Percentiles rank a stretch among this genome's conserved stretches.
Evolutionary conservation across 1,284 basidiomycete genomes (phyloP).

Genomic region (Trichosporon faecale): DNA sequence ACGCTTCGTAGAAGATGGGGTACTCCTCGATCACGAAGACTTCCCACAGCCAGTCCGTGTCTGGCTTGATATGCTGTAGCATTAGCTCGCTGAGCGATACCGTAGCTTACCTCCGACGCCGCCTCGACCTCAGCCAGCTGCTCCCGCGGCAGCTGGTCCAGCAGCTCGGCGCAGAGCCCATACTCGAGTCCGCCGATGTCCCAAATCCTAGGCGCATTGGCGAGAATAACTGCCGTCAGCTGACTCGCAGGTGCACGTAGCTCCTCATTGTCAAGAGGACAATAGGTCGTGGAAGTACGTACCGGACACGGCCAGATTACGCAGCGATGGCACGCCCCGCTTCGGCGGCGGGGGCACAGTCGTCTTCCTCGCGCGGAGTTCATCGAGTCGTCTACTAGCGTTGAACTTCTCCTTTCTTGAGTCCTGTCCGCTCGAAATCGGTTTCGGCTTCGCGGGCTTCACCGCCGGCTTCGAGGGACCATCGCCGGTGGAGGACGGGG

Average conservation of each 20-base stretch:
- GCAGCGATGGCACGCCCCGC: slow-evolving; percentile 5
- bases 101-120: slow-evolving; percentile 11
- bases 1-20: slow-evolving; percentile 37
- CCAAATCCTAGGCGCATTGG: slow-evolving; percentile 35
- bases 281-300: not conserved
- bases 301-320: slow-evolving; percentile 12
- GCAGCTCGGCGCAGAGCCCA: slow-evolving; percentile 30
- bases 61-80: slow-evolving; percentile 37
- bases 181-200: slow-evolving; percentile 45
- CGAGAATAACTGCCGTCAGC: slow-evolving; percentile 31
- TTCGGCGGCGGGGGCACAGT: not conserved
- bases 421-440: too few relatives aligned
- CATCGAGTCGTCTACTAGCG: slow-evolving; percentile 11
- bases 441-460: not conserved
- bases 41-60: slow-evolving; percentile 50
- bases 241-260: slow-evolving; percentile 14
- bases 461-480: not conserved
- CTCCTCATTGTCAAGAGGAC: too few relatives aligned
- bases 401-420: not conserved
- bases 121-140: slow-evolving; percentile 41
- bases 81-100: too few relatives aligned
- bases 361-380: slow-evolving; percentile 8
- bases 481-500: not conserved
- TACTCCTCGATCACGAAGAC: slow-evolving; percentile 36
- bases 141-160: slow-evolving; percentile 36